These are phyloP conservation scores for Nepenthes mirabilis DNA, from an alignment of 148 eudicot genomes.

Conservation along the genomic window DNA sequence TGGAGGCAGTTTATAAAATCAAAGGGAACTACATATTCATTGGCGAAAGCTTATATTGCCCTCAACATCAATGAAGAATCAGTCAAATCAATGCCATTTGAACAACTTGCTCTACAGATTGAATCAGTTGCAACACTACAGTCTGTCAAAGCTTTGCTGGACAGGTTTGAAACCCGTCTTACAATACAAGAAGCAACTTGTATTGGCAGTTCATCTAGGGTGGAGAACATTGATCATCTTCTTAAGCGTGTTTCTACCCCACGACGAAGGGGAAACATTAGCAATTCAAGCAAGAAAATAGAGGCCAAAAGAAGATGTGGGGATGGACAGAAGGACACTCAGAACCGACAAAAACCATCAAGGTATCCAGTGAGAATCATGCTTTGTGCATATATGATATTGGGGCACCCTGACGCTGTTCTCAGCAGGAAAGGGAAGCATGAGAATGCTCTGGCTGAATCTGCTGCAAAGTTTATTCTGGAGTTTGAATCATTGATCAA, in stretches of 20 bases:
- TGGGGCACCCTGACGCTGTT: constrained; percentile 95
- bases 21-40: constrained; percentile 54
- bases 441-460: constrained; percentile 60
- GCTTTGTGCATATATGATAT: constrained; percentile 89
- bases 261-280: constrained; percentile 39
- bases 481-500: constrained; percentile 62
- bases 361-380: constrained; percentile 87
- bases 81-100: constrained; percentile 70
- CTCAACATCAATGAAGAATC: constrained; percentile 45
- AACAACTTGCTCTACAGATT: constrained; percentile 68
- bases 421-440: constrained; percentile 77
- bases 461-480: constrained; percentile 63
- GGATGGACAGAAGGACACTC: constrained; percentile 18
- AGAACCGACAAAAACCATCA: constrained; percentile 30
- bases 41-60: constrained; percentile 39
- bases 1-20: constrained; percentile 57
- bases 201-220: constrained; percentile 13
- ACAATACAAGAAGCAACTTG: constrained; percentile 20
- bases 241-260: constrained; percentile 80
- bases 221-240: constrained; percentile 79
- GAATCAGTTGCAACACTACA: constrained; percentile 52
- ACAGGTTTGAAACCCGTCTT: constrained; percentile 65
- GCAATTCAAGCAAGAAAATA: constrained; percentile 23
- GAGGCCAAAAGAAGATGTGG: constrained; percentile 27
- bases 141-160: constrained; percentile 51